Conservation (phyloP, 768 basidiomycete species). For the Boletus reticulatus region DNA sequence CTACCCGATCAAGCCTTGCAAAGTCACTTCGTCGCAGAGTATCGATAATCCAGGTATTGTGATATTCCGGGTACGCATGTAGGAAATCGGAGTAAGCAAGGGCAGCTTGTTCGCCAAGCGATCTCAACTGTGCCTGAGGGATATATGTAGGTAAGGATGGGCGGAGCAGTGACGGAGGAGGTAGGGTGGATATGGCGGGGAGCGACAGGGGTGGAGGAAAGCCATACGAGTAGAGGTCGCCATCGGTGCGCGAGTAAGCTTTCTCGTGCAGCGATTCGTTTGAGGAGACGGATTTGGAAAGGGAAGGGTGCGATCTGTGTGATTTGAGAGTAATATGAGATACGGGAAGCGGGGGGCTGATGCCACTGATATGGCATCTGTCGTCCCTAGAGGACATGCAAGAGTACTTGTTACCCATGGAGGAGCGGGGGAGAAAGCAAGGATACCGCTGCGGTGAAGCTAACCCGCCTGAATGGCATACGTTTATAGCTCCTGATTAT, state of each 20-base stretch:
- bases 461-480: background rate
- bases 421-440: background rate
- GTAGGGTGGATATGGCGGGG: background rate
- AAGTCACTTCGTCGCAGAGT: conserved; percentile 64
- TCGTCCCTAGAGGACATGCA: conserved; percentile 11
- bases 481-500: conserved; percentile 16
- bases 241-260: conserved; percentile 10
- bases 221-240: background rate
- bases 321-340: conserved; percentile 42
- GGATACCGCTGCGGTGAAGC: background rate
- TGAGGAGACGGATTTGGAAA: conserved; percentile 36
- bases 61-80: conserved; percentile 50
- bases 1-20: conserved; percentile 51
- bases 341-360: conserved; percentile 12
- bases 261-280: conserved; percentile 41
- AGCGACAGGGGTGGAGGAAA: background rate
- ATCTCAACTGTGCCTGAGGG: conserved; percentile 21
- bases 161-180: background rate
- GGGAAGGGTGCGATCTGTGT: conserved; percentile 34
- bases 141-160: conserved; percentile 25
- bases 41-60: conserved; percentile 68
- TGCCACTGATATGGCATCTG: conserved; percentile 1
- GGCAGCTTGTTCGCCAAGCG: conserved; percentile 35
- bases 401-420: conserved; percentile 34
- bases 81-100: conserved; percentile 51